A percentile compares a stretch with the other conserved stretches of the same genome.
Evolutionary conservation across 139 green algal species (phyloP).

Genomic region (Haematococcus sp.): DNA sequence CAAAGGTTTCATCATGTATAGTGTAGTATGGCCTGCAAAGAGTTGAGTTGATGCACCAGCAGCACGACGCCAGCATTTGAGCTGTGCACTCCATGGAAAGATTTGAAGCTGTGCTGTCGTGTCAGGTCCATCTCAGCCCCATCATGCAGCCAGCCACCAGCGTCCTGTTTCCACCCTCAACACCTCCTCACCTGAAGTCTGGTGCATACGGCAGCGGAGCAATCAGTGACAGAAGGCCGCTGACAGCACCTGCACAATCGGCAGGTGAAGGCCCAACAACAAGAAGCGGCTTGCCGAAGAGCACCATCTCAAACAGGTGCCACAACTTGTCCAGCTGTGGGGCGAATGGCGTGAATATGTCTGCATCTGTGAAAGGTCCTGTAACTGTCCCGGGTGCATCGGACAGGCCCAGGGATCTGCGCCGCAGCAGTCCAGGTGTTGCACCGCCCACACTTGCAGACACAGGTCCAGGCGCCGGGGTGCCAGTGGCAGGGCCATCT

Average conservation of each 20-base stretch:
- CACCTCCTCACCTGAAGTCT: slow-evolving; percentile 56
- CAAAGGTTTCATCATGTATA: slow-evolving; percentile 86
- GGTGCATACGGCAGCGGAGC: slow-evolving; percentile 75
- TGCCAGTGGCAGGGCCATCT: too few relatives aligned
- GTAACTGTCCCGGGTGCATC: background rate
- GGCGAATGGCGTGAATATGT: slow-evolving; percentile 24
- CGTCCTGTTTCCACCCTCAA: too few relatives aligned
- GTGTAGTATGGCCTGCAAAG: slow-evolving; percentile 87
- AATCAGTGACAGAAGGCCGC: slow-evolving; percentile 70
- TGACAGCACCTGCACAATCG: slow-evolving; percentile 61
- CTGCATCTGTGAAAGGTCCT: slow-evolving; percentile 10
- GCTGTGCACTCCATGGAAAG: too few relatives aligned
- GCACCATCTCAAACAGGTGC: slow-evolving; percentile 82
- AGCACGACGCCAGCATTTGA: too few relatives aligned
- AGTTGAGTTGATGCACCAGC: too few relatives aligned
- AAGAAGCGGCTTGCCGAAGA: slow-evolving; percentile 77
- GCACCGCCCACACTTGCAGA: too few relatives aligned
- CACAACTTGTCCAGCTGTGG: slow-evolving; percentile 48
- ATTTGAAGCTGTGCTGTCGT: too few relatives aligned
- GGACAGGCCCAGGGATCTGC: too few relatives aligned
- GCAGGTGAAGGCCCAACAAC: slow-evolving; percentile 70
- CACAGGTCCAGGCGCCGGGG: too few relatives aligned
- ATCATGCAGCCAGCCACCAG: too few relatives aligned
- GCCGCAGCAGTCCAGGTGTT: too few relatives aligned
- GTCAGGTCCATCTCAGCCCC: too few relatives aligned